Evolutionary conservation across 2,329 filamentous ascomycete species (phyloP).

Genomic region (Daldinia sp.): DNA sequence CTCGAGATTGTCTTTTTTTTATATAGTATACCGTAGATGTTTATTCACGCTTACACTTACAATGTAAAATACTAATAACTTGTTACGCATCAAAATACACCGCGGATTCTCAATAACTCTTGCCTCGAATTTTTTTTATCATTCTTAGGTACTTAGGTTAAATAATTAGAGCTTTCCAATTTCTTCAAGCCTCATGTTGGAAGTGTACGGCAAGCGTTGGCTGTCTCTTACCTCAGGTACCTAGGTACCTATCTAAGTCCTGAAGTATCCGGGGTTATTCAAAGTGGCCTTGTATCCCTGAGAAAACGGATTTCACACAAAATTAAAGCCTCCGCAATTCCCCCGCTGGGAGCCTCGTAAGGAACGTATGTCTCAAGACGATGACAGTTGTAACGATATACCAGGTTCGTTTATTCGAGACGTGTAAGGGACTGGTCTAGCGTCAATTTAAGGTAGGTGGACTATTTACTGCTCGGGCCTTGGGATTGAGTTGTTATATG

Average conservation of each 20-base stretch:
- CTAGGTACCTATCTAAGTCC: background rate
- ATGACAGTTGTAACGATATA: no score
- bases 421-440: background rate
- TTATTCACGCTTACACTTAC: background rate
- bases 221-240: background rate
- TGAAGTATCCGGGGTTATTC: background rate
- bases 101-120: background rate
- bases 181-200: background rate
- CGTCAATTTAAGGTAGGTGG: background rate
- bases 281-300: background rate
- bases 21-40: slow-evolving; percentile 8
- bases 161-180: background rate
- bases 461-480: background rate
- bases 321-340: background rate
- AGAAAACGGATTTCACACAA: background rate
- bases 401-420: background rate
- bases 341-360: background rate
- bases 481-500: background rate
- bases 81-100: background rate
- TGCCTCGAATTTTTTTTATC: background rate
- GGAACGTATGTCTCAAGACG: background rate
- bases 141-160: background rate
- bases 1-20: slow-evolving; percentile 6
- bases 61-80: slow-evolving; percentile 15
- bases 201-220: background rate